Conservation (phyloP, 306 rosid genomes). For the Cyamopsis tetragonoloba region DNA sequence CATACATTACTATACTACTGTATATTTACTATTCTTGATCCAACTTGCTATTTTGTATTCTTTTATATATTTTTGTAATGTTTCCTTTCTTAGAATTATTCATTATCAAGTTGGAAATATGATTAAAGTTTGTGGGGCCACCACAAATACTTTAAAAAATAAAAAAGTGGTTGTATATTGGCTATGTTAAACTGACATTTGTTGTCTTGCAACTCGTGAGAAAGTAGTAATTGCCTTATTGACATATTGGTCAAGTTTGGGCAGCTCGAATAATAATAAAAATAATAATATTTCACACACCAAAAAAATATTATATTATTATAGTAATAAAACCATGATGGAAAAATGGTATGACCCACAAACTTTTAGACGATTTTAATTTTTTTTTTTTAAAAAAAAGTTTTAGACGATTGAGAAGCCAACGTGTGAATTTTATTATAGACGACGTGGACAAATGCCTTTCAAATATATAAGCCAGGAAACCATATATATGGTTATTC, state of each 20-base stretch:
- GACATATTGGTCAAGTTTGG: background rate
- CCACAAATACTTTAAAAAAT: too few species aligned
- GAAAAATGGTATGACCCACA: background rate
- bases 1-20: too few species aligned
- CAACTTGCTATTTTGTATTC: slow-evolving; percentile 20
- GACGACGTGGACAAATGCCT: background rate
- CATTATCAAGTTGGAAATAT: slow-evolving; percentile 14
- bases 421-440: background rate
- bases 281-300: too few species aligned
- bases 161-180: background rate
- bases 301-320: too few species aligned
- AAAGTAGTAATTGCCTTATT: background rate
- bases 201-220: slow-evolving; percentile 12
- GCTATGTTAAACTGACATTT: background rate
- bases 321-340: too few species aligned
- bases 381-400: too few species aligned
- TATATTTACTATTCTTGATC: background rate
- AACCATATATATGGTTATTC: background rate
- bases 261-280: background rate
- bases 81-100: background rate
- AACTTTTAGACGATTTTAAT: slow-evolving; percentile 3
- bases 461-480: background rate
- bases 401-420: background rate
- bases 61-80: too few species aligned
- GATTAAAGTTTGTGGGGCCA: slow-evolving; percentile 5